A percentile compares a stretch with the other conserved stretches of the same genome.
Evolutionary conservation across 1,284 basidiomycete genomes (phyloP).

Genomic region (Chalciporus sp.): DNA sequence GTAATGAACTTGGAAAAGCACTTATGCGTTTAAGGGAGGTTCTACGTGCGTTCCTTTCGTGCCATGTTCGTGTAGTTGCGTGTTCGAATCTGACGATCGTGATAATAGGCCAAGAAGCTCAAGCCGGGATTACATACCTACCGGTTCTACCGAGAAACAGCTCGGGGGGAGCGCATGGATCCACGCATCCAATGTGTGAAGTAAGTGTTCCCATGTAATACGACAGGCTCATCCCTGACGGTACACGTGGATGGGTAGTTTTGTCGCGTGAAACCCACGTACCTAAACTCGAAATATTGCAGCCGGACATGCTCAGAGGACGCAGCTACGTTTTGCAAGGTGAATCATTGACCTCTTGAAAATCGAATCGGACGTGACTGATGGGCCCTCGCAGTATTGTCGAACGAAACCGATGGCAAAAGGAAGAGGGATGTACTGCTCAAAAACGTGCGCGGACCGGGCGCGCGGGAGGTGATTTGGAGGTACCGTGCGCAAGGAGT

Average conservation of each 20-base stretch:
- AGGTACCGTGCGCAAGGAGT: neutral
- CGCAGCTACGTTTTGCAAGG: slow-evolving; percentile 37
- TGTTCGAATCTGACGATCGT: neutral
- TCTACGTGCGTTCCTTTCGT: slow-evolving; percentile 21
- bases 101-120: slow-evolving; percentile 5
- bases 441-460: slow-evolving; percentile 22
- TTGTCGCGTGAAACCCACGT: slow-evolving; percentile 56
- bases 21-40: slow-evolving; percentile 39
- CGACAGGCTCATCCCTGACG: neutral
- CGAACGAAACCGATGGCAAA: slow-evolving; percentile 12
- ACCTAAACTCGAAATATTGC: slow-evolving; percentile 51
- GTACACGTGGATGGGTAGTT: slow-evolving; percentile 37
- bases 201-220: slow-evolving; percentile 15
- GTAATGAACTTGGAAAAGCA: slow-evolving; percentile 47
- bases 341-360: neutral
- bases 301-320: slow-evolving; percentile 59
- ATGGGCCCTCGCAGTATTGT: slow-evolving; percentile 16
- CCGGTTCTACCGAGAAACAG: neutral
- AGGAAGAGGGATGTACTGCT: slow-evolving; percentile 21
- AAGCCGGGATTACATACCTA: neutral
- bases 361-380: neutral
- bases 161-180: neutral
- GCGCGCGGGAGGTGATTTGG: slow-evolving; percentile 17
- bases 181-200: slow-evolving; percentile 24
- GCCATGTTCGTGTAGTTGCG: neutral